These are phyloP conservation scores for Mycena amicta DNA, from an alignment of 768 basidiomycete species.

Conservation along the genomic window DNA sequence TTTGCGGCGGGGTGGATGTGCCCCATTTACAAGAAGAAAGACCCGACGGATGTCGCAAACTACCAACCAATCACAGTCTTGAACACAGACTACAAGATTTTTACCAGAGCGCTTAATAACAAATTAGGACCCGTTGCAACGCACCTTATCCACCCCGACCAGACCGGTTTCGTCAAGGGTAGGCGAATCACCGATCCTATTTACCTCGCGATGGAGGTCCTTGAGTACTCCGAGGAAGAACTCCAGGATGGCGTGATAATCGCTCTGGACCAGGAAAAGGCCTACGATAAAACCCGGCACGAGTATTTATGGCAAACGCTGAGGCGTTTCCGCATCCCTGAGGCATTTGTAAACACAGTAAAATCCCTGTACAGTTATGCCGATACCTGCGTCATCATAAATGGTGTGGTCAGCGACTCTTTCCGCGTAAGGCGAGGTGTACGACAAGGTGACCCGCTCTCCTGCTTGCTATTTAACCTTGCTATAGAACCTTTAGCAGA, in stretches of 20 bases:
- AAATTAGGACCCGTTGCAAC: not conserved
- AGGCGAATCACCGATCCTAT: conserved; percentile 26
- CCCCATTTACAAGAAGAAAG: conserved; percentile 10
- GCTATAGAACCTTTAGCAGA: conserved; percentile 43
- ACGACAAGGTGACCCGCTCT: conserved; percentile 40
- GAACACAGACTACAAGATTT: conserved; percentile 1
- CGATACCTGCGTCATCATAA: conserved; percentile 8
- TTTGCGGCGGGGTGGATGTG: conserved; percentile 8
- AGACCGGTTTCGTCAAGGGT: conserved; percentile 26
- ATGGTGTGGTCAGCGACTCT: conserved; percentile 16
- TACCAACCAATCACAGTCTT: conserved; percentile 4
- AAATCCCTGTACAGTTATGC: conserved; percentile 20
- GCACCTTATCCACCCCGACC: not conserved
- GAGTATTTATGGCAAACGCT: conserved; percentile 8
- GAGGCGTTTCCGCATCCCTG: not conserved
- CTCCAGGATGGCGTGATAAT: conserved; percentile 17
- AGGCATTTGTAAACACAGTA: conserved; percentile 13
- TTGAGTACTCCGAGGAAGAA: conserved; percentile 1
- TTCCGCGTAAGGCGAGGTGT: conserved; percentile 17
- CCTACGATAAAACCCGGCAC: conserved; percentile 26
- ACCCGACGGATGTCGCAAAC: conserved; percentile 4
- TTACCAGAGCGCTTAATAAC: not conserved
- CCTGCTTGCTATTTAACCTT: conserved; percentile 40
- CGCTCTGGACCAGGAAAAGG: not conserved
- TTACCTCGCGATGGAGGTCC: conserved; percentile 15